Conservation (phyloP, 345 rosid species). For the Barbarea vulgaris region DNA sequence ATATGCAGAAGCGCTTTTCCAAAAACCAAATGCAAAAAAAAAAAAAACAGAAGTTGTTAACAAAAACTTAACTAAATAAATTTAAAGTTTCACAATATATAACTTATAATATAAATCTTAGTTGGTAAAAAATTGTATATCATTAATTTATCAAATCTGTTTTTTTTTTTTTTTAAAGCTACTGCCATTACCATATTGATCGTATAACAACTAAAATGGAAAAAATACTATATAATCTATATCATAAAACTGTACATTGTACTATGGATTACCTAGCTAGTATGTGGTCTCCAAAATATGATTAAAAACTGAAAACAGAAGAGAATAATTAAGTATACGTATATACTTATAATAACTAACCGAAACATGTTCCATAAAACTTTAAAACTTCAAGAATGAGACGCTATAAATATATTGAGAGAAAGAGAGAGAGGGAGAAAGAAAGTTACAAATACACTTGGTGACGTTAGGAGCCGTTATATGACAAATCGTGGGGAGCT, state of each 20-base stretch:
- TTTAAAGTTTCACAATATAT: background rate
- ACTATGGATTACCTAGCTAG: background rate
- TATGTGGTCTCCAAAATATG: background rate
- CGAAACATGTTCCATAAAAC: background rate
- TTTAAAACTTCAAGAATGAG: conserved; percentile 5
- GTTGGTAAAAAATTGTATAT: background rate
- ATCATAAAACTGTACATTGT: background rate
- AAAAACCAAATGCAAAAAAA: background rate
- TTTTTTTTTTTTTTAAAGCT: background rate
- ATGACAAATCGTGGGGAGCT: conserved; percentile 63
- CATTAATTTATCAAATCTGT: background rate
- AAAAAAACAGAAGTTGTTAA: too few relatives aligned
- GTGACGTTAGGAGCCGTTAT: conserved; percentile 54
- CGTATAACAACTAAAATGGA: background rate
- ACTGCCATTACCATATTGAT: background rate
- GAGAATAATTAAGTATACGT: background rate
- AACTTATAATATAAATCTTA: background rate
- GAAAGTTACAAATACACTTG: conserved; percentile 58
- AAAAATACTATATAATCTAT: background rate
- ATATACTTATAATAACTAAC: background rate
- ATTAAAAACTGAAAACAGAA: background rate
- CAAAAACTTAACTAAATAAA: background rate
- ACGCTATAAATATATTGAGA: background rate
- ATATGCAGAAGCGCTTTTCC: conserved; percentile 63
- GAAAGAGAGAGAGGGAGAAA: background rate